phyloP scores from a whole-genome alignment of 495 filamentous ascomycete species.

The Pseudoneurospora amorphoporcata region DNA sequence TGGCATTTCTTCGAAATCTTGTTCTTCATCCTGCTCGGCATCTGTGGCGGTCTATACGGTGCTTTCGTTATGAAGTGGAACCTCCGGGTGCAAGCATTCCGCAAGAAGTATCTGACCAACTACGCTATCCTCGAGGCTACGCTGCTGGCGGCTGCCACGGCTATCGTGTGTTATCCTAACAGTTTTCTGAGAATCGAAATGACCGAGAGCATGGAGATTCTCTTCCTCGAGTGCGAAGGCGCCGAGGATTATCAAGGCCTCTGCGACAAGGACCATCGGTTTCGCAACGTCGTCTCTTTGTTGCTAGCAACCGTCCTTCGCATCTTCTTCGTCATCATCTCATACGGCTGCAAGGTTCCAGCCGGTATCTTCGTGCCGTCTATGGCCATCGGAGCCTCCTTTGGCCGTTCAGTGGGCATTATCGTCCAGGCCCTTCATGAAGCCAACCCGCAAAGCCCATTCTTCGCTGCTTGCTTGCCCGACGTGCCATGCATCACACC shows the following conservation, averaged over 20 bases:
- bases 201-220: constrained; percentile 98
- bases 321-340: constrained; percentile 83
- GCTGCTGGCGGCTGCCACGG: constrained; percentile 70
- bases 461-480: constrained; percentile 79
- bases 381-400: constrained; percentile 93
- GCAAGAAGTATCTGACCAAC: constrained; percentile 82
- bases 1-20: constrained; percentile 98
- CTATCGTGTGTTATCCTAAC: constrained; percentile 90
- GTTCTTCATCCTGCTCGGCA: constrained; percentile 83
- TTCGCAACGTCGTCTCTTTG: constrained; percentile 72
- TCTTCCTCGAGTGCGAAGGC: constrained; percentile 92
- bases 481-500: constrained; percentile 96
- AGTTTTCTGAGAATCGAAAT: constrained; percentile 95
- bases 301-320: constrained; percentile 71
- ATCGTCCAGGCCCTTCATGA: constrained; percentile 85
- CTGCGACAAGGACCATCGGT: constrained; percentile 70
- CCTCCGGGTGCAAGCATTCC: constrained; percentile 77
- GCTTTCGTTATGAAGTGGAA: constrained; percentile 99
- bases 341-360: constrained; percentile 95
- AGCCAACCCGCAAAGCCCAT: constrained; percentile 65
- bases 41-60: constrained; percentile 92
- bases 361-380: constrained; percentile 96
- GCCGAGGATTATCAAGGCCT: constrained; percentile 84
- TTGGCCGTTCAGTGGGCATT: constrained; percentile 89
- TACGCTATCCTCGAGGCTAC: constrained; percentile 86